Evolutionary conservation across 2,329 filamentous ascomycete species (phyloP).

Genomic region (Epicoccum sorghinum): DNA sequence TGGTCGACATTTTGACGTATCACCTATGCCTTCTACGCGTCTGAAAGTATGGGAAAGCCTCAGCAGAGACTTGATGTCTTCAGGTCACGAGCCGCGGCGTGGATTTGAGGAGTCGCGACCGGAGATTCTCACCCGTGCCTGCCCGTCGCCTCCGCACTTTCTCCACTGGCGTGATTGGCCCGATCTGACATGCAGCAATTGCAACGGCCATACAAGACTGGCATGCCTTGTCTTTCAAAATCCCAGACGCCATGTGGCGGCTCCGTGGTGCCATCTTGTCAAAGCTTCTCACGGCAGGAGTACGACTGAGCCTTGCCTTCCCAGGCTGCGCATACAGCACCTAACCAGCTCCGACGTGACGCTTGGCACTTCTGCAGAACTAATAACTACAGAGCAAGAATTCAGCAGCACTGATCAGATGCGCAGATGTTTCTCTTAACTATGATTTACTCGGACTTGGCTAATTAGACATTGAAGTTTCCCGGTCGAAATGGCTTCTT

Average conservation of each 20-base stretch:
- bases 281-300: conserved; percentile 1
- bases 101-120: conserved; percentile 19
- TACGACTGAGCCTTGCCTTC: conserved; percentile 9
- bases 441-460: too few relatives aligned
- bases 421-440: too few relatives aligned
- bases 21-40: conserved; percentile 13
- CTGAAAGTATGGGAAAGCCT: conserved; percentile 17
- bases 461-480: too few relatives aligned
- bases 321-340: background rate
- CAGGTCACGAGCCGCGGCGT: conserved; percentile 29
- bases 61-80: conserved; percentile 25
- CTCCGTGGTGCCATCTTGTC: conserved; percentile 5
- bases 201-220: conserved; percentile 11
- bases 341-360: too few relatives aligned
- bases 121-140: conserved; percentile 10
- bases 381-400: too few relatives aligned
- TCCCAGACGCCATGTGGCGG: conserved; percentile 6
- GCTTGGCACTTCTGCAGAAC: too few relatives aligned
- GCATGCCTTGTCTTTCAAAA: background rate
- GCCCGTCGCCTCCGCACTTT: conserved; percentile 13
- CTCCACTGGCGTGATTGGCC: conserved; percentile 17
- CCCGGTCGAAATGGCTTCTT: too few relatives aligned
- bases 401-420: too few relatives aligned
- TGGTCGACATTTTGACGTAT: conserved; percentile 45
- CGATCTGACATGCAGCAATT: conserved; percentile 4